Evolutionary conservation across 768 basidiomycete species (phyloP), one percentile per base, ranked within the genome.

Genomic region (Lactarius pseudohatsudake): DNA sequence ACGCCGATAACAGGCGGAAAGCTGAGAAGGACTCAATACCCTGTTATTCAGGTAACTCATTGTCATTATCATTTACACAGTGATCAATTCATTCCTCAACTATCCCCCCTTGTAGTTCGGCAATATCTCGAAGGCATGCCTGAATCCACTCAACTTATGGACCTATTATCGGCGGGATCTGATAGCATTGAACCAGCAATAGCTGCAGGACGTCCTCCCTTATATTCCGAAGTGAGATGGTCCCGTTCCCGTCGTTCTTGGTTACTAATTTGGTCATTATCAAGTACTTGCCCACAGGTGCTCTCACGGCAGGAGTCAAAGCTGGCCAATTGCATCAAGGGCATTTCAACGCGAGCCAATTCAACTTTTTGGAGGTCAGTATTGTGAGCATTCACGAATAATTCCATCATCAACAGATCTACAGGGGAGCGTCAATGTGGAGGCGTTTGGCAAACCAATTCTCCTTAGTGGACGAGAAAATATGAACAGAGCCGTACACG

Each of bases 401-500:
- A n/a, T 20, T 34, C 3, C 36, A 1, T 13, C 38, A 55, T 60
- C 45, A 59, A 32, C 20, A 40, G 10, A 13, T 55, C 22, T 38
- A 15, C 38, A 94, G 90, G 96, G 95, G 8, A 91, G 82, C 57
- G 94, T 97, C 20, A 81, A 85, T 4, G 88, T 91, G 0, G 85
- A 88, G 1, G 84, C 82, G 0, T 90, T 91, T 71, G 78, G 81
- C 36, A 94, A 91, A 73, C 88, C 92, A 0, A 81, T 98, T 10
- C 81, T 98, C 1, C 81, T 99, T 5, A 83, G 92, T 36, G 96
- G 96, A 0, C 82, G 95, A 34, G 90, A 95, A 76, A 88, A 94
- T 68, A 97, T 98, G 91, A 99, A 99, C 74, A 87, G 97, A 20
- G 89, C 95, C 0, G 92, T 98, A 11, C 84, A 96, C 40, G 96